Conservation (phyloP, 176 grass and related monocot genomes). For the Carex kokanica region DNA sequence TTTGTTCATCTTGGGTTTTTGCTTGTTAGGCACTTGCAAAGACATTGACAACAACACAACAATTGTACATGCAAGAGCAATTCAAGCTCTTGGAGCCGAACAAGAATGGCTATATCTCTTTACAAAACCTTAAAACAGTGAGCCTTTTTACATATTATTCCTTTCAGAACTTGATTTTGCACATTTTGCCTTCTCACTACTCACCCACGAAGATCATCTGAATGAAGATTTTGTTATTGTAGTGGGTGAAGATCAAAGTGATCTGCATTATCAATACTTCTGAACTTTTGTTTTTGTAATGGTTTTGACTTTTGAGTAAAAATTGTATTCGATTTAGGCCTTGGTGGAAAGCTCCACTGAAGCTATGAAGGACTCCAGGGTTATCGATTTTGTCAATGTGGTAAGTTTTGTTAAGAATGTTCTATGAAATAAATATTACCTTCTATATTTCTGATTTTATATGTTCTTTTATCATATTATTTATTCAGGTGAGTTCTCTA, state of each 20-base stretch:
- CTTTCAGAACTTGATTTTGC: neutral
- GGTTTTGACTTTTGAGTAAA: neutral
- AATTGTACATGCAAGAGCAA: constrained; percentile 42
- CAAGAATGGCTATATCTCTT: constrained; percentile 50
- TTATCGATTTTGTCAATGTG: constrained; percentile 40
- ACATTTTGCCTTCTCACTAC: neutral
- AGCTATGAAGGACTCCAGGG: constrained; percentile 45
- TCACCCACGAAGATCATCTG: neutral
- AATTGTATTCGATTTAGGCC: constrained; percentile 28
- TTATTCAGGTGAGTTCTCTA: constrained; percentile 41
- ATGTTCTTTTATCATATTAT: neutral
- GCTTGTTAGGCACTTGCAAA: constrained; percentile 49
- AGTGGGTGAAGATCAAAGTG: neutral
- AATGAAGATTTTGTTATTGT: neutral
- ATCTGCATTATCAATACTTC: neutral
- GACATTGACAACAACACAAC: constrained; percentile 44
- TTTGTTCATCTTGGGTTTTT: constrained; percentile 14
- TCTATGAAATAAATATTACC: neutral
- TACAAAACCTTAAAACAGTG: constrained; percentile 51
- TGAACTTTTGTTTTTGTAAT: neutral
- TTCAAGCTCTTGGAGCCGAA: constrained; percentile 42
- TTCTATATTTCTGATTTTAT: neutral
- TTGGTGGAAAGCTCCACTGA: constrained; percentile 39
- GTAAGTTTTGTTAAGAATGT: constrained; percentile 12
- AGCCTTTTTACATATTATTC: neutral